These are phyloP conservation scores for Solanum peruvianum DNA, from an alignment of 257 asterid species.

Conservation along the genomic window DNA sequence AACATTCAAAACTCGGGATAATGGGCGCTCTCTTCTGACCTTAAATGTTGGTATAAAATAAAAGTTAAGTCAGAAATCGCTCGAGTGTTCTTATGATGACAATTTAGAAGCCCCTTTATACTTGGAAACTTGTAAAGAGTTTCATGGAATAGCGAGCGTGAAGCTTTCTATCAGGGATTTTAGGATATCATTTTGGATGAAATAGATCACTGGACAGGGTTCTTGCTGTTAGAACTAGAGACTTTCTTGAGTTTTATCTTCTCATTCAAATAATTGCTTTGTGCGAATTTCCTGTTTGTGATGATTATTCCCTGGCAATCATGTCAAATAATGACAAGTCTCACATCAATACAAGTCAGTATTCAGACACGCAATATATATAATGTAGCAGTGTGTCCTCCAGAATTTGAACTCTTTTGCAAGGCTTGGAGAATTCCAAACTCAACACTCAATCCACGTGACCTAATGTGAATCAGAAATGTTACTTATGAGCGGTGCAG, in stretches of 20 bases:
- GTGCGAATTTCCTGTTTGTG: neutral
- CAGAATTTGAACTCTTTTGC: neutral
- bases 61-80: neutral
- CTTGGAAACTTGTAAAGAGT: neutral
- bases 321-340: neutral
- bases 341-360: neutral
- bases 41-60: neutral
- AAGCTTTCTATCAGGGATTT: neutral
- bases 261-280: neutral
- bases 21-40: neutral
- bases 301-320: neutral
- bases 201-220: neutral
- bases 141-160: neutral
- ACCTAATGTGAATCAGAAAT: neutral
- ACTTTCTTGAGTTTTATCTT: neutral
- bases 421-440: neutral
- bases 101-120: neutral
- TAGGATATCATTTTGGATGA: neutral
- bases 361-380: neutral
- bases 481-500: neutral
- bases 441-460: neutral
- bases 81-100: neutral
- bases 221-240: neutral
- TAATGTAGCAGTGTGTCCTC: neutral
- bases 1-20: neutral